Conservation (phyloP, 805 yeast species). For the Ogataea angusta region DNA sequence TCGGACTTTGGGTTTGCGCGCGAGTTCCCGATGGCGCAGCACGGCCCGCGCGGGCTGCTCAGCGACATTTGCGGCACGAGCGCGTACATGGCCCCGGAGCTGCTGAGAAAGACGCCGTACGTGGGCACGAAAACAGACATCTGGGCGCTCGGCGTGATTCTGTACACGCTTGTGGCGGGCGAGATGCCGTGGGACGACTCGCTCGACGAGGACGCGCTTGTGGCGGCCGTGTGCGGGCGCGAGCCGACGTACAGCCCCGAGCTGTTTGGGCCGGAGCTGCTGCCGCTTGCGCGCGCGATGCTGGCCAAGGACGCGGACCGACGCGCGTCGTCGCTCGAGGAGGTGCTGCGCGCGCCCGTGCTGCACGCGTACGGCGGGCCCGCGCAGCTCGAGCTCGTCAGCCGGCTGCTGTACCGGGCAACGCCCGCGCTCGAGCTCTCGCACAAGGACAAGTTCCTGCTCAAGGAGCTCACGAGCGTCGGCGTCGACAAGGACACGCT, state of each 20-base stretch:
- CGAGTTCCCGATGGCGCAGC: constrained; percentile 44
- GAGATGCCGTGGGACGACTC: constrained; percentile 91
- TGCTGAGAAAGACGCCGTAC: constrained; percentile 64
- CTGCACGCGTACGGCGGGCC: constrained; percentile 44
- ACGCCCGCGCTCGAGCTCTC: constrained; percentile 33
- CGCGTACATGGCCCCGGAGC: constrained; percentile 96
- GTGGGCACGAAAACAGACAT: constrained; percentile 80
- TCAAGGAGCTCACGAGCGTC: constrained; percentile 55
- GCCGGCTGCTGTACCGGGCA: constrained; percentile 35
- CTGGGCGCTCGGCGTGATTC: constrained; percentile 89
- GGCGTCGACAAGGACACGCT: constrained; percentile 65
- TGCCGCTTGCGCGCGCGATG: constrained; percentile 50
- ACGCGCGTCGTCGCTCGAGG: constrained; percentile 53
- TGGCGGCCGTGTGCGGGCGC: constrained; percentile 54
- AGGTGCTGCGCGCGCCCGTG: constrained; percentile 50
- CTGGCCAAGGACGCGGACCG: constrained; percentile 61
- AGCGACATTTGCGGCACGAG: constrained; percentile 92
- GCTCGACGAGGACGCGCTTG: constrained; percentile 52
- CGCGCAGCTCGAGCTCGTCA: constrained; percentile 38
- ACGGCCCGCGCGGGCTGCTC: constrained; percentile 38
- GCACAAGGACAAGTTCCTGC: constrained; percentile 56
- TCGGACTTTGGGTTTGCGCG: constrained; percentile 95
- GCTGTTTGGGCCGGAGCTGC: constrained; percentile 42
- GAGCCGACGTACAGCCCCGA: constrained; percentile 56
- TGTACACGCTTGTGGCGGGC: constrained; percentile 81